Conservation (phyloP, 2,329 filamentous ascomycete genomes). For the Penicillium concentricum region DNA sequence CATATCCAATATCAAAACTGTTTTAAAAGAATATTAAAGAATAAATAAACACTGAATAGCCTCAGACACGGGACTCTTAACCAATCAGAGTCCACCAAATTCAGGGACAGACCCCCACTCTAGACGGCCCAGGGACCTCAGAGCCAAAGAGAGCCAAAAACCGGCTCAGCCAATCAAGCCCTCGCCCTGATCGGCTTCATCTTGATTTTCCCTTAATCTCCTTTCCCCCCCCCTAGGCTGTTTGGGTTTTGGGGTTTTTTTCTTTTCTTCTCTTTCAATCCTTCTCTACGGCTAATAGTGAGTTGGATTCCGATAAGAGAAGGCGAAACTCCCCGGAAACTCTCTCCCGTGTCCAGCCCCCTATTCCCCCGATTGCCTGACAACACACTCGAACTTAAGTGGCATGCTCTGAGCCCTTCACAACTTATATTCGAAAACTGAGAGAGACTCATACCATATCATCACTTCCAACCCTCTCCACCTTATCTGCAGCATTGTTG, state of each 20-base stretch:
- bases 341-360: slow-evolving; percentile 5
- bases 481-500: slow-evolving; percentile 15
- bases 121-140: not conserved
- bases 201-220: slow-evolving; percentile 6
- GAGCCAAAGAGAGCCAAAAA: not conserved
- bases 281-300: not conserved
- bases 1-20: not conserved
- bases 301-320: not conserved
- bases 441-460: not conserved
- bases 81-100: not conserved
- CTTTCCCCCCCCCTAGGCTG: not conserved
- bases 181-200: slow-evolving; percentile 10
- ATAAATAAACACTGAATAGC: slow-evolving; percentile 2
- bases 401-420: not conserved
- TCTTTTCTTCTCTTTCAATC: not conserved
- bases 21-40: not conserved
- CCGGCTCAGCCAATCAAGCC: slow-evolving; percentile 11
- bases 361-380: slow-evolving; percentile 9
- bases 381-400: not conserved
- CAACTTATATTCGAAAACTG: not conserved
- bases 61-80: not conserved
- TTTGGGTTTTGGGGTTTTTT: not conserved
- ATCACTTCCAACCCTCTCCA: not conserved
- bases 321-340: not conserved
- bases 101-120: not conserved